phyloP scores from a whole-genome alignment of 306 rosid species.

The Citrullus amarus region DNA sequence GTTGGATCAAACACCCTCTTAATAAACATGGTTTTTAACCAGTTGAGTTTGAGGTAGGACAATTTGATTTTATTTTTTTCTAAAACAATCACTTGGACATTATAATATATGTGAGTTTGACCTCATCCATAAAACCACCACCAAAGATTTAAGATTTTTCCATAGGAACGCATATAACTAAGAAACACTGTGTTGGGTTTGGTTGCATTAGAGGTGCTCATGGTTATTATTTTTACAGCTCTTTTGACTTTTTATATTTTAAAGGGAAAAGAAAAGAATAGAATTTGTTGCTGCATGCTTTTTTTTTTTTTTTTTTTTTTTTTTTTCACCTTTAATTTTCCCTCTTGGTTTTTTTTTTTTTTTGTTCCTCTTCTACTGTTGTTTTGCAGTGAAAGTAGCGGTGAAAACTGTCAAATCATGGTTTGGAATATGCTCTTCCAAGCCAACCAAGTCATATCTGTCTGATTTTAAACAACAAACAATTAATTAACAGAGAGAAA shows the following conservation, averaged over 20 bases:
- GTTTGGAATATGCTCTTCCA: conserved; percentile 3
- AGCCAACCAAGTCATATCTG: background rate
- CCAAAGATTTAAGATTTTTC: background rate
- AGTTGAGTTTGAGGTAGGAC: background rate
- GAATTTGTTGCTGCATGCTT: background rate
- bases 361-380: background rate
- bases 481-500: background rate
- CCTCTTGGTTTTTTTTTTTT: no score
- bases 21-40: no score
- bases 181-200: no score
- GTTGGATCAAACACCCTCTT: no score
- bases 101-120: background rate
- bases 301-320: no score
- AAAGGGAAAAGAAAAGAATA: background rate
- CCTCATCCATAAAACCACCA: background rate
- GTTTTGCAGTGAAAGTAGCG: background rate
- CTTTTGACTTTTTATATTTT: background rate
- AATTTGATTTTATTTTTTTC: background rate
- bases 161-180: background rate
- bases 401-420: background rate
- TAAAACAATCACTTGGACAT: background rate
- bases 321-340: no score
- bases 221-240: conserved; percentile 1
- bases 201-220: no score
- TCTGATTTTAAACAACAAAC: background rate